phyloP scores from a whole-genome alignment of 208 protist species.

The Spongospora subterranea region DNA sequence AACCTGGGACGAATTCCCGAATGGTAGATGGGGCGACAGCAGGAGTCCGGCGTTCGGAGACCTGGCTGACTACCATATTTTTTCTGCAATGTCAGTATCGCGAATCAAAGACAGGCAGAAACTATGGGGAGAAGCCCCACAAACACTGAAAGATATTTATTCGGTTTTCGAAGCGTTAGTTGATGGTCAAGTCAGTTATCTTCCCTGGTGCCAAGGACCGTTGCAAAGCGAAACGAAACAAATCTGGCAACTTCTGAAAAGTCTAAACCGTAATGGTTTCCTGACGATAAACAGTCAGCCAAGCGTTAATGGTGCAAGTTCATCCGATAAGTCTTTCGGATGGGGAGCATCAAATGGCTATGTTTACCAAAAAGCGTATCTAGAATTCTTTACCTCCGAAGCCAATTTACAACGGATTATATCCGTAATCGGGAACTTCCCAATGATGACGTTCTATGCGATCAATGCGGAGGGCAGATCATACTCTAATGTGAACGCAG shows the following conservation, averaged over 20 bases:
- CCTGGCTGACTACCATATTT: conserved; percentile 78
- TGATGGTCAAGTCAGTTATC: conserved; percentile 48
- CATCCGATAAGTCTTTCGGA: conserved; percentile 77
- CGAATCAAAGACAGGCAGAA: conserved; percentile 7
- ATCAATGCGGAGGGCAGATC: conserved; percentile 71
- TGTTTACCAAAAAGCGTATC: conserved; percentile 83
- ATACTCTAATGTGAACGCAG: conserved; percentile 60
- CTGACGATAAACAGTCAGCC: conserved; percentile 91
- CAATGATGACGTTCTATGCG: conserved; percentile 74
- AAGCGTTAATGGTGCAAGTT: conserved; percentile 81
- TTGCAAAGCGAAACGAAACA: conserved; percentile 59
- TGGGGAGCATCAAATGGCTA: conserved; percentile 78
- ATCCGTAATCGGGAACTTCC: conserved; percentile 60
- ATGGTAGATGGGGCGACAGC: conserved; percentile 82
- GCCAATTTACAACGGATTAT: conserved; percentile 72
- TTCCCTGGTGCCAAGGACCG: conserved; percentile 68
- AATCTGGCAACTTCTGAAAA: conserved; percentile 78
- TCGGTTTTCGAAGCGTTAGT: conserved; percentile 59
- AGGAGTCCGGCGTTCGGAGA: conserved; percentile 80
- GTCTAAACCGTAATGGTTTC: conserved; percentile 83
- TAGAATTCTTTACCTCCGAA: conserved; percentile 79
- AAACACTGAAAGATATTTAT: not conserved
- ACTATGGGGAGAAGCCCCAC: conserved; percentile 1
- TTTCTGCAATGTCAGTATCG: not conserved
- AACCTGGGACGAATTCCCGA: conserved; percentile 83